phyloP scores from a whole-genome alignment of 2,329 filamentous ascomycete species.

The Plectosphaerella sp. region DNA sequence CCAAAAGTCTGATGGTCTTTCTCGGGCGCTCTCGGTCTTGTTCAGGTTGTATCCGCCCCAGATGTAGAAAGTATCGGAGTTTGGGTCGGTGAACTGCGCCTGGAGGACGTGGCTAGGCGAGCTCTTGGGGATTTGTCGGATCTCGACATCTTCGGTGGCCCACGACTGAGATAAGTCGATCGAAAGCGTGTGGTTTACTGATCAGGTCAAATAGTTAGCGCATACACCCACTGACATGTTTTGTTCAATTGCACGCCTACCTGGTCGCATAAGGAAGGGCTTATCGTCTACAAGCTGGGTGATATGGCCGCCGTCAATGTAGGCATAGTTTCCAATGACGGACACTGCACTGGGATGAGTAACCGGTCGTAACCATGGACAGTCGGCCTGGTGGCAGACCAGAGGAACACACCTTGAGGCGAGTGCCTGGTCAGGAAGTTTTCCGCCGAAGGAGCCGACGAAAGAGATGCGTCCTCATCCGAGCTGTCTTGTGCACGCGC shows the following conservation, averaged over 20 bases:
- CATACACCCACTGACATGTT: not conserved
- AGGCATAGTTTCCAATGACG: slow-evolving; percentile 27
- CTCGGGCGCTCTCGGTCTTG: slow-evolving; percentile 5
- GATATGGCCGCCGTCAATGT: slow-evolving; percentile 31
- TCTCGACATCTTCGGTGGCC: slow-evolving; percentile 25
- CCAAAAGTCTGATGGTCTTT: slow-evolving; percentile 21
- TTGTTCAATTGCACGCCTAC: not conserved
- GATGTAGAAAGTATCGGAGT: slow-evolving; percentile 22
- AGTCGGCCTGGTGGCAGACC: not conserved
- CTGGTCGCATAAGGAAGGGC: not conserved
- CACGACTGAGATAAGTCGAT: slow-evolving; percentile 25
- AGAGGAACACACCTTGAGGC: not conserved
- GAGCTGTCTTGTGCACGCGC: not conserved
- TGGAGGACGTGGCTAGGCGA: slow-evolving; percentile 23
- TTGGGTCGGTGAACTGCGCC: slow-evolving; percentile 25
- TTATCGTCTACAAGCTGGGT: slow-evolving; percentile 19
- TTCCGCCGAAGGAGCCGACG: not conserved
- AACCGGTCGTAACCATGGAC: not conserved
- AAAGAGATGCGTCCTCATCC: not conserved
- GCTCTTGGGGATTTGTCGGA: slow-evolving; percentile 21
- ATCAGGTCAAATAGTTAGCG: not conserved
- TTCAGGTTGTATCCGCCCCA: slow-evolving; percentile 24
- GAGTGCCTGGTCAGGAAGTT: not conserved
- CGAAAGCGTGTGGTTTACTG: slow-evolving; percentile 28
- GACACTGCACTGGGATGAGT: not conserved